Evolutionary conservation across 805 yeast genomes (phyloP).

Genomic region (Saccharomycopsis lassenensis): DNA sequence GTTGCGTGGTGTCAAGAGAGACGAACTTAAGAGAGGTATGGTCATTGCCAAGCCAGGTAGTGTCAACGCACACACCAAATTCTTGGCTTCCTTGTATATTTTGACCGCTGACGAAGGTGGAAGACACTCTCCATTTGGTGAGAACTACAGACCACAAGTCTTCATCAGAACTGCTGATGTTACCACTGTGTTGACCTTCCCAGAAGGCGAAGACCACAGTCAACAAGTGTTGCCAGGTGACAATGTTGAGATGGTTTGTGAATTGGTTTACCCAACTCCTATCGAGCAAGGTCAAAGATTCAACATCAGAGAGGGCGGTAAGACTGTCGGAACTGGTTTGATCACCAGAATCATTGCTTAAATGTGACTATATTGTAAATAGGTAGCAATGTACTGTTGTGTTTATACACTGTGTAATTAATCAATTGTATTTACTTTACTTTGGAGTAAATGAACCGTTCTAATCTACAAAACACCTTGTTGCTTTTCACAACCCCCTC

Average conservation of each 20-base stretch:
- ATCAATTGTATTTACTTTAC: not conserved
- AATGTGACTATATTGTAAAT: not conserved
- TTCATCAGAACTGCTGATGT: conserved; percentile 95
- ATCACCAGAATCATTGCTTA: conserved; percentile 77
- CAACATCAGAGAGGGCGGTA: conserved; percentile 99
- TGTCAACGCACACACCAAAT: conserved; percentile 85
- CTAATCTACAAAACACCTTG: conserved; percentile 41
- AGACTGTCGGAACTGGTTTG: conserved; percentile 98
- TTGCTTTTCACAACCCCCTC: conserved; percentile 59
- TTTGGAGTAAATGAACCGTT: conserved; percentile 27
- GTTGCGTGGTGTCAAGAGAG: conserved; percentile 97
- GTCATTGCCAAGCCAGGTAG: conserved; percentile 88
- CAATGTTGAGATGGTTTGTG: conserved; percentile 92
- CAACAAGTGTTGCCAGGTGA: conserved; percentile 96
- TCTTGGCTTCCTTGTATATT: conserved; percentile 83
- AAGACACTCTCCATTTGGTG: conserved; percentile 95
- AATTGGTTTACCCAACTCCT: conserved; percentile 84
- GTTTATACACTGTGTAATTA: no score
- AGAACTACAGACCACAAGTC: conserved; percentile 96
- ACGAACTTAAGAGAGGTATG: conserved; percentile 95
- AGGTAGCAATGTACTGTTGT: no score
- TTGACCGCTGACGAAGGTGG: conserved; percentile 98
- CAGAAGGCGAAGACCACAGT: conserved; percentile 73
- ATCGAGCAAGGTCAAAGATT: conserved; percentile 95
- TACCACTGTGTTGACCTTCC: conserved; percentile 83